Percentiles rank a stretch among this genome's conserved stretches.
These are phyloP conservation scores for Haematococcus lacustris DNA, from an alignment of 139 green algal species.

Conservation along the genomic window DNA sequence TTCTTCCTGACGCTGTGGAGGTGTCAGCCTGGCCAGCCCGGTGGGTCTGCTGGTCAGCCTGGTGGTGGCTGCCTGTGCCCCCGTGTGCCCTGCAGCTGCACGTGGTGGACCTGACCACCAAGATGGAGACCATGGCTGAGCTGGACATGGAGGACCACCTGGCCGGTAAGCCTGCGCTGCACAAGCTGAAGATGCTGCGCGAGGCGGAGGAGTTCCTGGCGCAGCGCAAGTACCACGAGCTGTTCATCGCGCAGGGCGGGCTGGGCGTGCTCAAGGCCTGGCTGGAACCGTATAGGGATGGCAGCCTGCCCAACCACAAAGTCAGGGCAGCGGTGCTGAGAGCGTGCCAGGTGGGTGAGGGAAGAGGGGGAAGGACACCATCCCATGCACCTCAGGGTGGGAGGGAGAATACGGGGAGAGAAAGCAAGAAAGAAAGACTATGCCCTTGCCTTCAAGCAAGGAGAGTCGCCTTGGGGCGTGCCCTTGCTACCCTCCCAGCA, in stretches of 20 bases:
- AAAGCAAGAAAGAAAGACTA: too few species aligned
- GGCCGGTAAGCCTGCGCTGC: constrained; percentile 20
- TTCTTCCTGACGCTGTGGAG: neutral
- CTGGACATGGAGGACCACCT: constrained; percentile 28
- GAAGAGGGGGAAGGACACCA: too few species aligned
- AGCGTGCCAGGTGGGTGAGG: constrained; percentile 16
- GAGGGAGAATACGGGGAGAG: too few species aligned
- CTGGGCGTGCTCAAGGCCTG: constrained; percentile 45
- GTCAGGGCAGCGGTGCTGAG: constrained; percentile 27
- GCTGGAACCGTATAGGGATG: constrained; percentile 43
- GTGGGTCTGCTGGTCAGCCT: neutral
- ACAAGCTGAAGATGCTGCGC: constrained; percentile 28
- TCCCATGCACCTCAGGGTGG: too few species aligned
- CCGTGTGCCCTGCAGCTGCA: constrained; percentile 5
- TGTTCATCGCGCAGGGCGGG: constrained; percentile 34
- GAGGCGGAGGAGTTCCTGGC: constrained; percentile 28
- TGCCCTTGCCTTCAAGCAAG: too few species aligned
- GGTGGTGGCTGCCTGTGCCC: neutral
- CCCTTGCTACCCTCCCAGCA: too few species aligned
- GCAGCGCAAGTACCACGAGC: constrained; percentile 40
- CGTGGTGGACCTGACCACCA: constrained; percentile 28
- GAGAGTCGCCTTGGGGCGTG: too few species aligned
- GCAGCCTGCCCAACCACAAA: constrained; percentile 36
- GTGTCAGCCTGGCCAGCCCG: neutral
- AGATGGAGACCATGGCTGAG: constrained; percentile 28